Evolutionary conservation across 2,329 filamentous ascomycete genomes (phyloP).

Genomic region (Stachybotrys chlorohalonatus): DNA sequence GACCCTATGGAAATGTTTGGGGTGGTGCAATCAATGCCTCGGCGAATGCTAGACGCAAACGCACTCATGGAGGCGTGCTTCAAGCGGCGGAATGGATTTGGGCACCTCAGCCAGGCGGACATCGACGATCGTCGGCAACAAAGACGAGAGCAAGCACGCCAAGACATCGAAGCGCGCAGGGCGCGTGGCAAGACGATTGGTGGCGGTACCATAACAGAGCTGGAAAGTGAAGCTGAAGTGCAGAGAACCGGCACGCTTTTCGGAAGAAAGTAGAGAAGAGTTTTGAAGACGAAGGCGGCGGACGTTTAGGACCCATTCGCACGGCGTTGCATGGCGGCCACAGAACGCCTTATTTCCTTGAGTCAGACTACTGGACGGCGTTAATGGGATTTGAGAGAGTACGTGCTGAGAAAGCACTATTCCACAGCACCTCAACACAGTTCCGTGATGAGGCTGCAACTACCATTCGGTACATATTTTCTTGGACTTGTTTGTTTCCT

Average conservation of each 20-base stretch:
- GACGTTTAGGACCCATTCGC: constrained; percentile 6
- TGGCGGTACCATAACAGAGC: constrained; percentile 19
- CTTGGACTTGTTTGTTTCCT: not conserved
- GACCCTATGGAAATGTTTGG: constrained; percentile 97
- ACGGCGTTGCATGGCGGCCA: not conserved
- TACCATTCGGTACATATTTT: not conserved
- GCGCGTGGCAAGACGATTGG: constrained; percentile 14
- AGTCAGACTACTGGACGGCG: constrained; percentile 1
- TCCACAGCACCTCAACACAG: no score
- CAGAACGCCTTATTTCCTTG: constrained; percentile 1
- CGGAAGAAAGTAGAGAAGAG: constrained; percentile 28
- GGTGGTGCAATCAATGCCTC: constrained; percentile 79
- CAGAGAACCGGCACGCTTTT: constrained; percentile 36
- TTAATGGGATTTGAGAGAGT: not conserved
- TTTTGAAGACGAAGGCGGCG: constrained; percentile 5
- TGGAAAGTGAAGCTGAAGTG: constrained; percentile 14
- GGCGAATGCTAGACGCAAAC: constrained; percentile 75
- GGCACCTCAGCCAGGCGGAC: constrained; percentile 69
- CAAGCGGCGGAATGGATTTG: constrained; percentile 69
- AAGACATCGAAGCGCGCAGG: constrained; percentile 6
- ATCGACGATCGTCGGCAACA: constrained; percentile 71
- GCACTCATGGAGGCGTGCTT: constrained; percentile 75
- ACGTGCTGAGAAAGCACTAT: not conserved
- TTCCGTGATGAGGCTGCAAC: not conserved
- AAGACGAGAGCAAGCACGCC: constrained; percentile 38